A percentile compares a stretch with the other conserved stretches of the same genome.
Conservation (phyloP, 345 rosid species). For the Eucalyptus virginea region DNA sequence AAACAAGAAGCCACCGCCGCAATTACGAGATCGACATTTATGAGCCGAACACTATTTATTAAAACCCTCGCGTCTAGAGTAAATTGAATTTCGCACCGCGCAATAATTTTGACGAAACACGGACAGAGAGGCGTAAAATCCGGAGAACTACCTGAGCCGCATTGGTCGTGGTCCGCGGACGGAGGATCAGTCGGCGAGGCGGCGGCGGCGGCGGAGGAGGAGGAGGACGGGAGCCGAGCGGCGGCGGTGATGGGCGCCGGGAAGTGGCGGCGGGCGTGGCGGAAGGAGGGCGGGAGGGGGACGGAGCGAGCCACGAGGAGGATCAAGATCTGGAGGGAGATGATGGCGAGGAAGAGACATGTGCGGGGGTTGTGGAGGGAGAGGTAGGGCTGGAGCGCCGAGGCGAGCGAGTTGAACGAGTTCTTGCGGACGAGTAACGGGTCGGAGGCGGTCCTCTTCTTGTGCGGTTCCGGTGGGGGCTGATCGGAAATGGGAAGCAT, state of each 20-base stretch:
- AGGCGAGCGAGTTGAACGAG: constrained; percentile 25
- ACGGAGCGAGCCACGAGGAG: constrained; percentile 40
- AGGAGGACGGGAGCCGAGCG: background rate
- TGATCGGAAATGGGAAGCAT: constrained; percentile 13
- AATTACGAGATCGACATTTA: background rate
- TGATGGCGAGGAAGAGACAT: constrained; percentile 47
- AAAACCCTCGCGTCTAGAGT: background rate
- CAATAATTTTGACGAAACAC: background rate
- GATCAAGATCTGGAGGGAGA: constrained; percentile 53
- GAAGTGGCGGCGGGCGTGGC: constrained; percentile 4
- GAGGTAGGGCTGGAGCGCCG: constrained; percentile 14
- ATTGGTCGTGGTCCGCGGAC: constrained; percentile 8
- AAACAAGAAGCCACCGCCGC: background rate
- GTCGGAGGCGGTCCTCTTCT: background rate
- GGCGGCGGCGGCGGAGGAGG: background rate
- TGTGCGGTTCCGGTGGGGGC: background rate
- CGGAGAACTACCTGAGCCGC: constrained; percentile 27
- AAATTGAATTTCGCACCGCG: background rate
- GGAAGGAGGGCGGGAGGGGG: constrained; percentile 16
- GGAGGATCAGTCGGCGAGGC: background rate
- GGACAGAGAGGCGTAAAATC: background rate
- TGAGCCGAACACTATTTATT: background rate
- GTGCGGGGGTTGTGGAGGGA: constrained; percentile 30
- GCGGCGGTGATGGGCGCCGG: background rate
- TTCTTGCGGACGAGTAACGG: constrained; percentile 21